Evolutionary conservation across 2,329 filamentous ascomycete genomes (phyloP), one percentile per base, ranked within the genome.

Genomic region (Colletotrichum sublineola): DNA sequence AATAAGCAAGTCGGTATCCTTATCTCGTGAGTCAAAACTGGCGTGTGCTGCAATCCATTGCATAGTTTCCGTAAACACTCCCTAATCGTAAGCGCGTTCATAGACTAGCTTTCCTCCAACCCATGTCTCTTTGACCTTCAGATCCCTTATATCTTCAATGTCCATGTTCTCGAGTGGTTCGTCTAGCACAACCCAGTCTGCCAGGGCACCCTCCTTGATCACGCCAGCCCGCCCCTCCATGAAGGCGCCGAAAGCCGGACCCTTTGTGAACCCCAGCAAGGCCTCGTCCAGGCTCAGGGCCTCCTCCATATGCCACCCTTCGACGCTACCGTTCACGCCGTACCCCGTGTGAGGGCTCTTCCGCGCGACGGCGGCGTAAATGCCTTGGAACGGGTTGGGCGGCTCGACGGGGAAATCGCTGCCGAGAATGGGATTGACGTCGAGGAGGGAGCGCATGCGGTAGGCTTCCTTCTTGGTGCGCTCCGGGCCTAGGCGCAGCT

Each of bases 381-480:
- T 89, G 24, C 91, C 92, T 67, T 91, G 87, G 74, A 92, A 91
- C 2, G 91, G 89, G 75, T 89, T 87, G 0, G 91, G 87, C 2
- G 91, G 91, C 78, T 93, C 91, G 9, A 94, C 91, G 48, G 92
- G 92, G 75, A 93, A 93, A 76, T 93, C 92, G 61, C 90, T 92
- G 2, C 92, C 92, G 1, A 94, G 84, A 0, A 93, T 81, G 5
- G 88, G 88, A 0, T 79, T 79, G 15, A 86, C 77, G 33, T 86
- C 83, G 1, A 92, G 84, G 1, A 93, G 80, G 0, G 88, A 90
- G 14, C 84, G 83, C 91, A 93, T 93, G 31, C 90, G 86, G 79
- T 94, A 94, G 1, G 91, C 91, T 72, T 89, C 88, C 18, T 81
- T 76, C 24, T 78, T 77, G 0, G 88, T 88, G 31, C 92, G 87